These are phyloP conservation scores for Phytophthora uliginosa DNA, from an alignment of 352 stramenopile species.

Conservation along the genomic window DNA sequence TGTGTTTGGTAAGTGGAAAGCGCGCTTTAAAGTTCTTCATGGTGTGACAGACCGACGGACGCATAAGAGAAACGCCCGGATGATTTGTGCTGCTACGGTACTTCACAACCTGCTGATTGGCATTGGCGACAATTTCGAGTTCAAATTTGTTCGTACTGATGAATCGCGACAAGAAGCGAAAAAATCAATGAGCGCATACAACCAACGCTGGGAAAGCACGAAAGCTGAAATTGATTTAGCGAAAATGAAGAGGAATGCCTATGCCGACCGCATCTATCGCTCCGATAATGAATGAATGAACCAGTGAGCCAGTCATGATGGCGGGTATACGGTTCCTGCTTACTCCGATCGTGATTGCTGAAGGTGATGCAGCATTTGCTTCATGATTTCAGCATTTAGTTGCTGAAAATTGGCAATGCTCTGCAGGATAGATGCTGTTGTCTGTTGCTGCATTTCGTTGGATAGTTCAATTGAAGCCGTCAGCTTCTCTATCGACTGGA, in stretches of 20 bases:
- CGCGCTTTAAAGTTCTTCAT: neutral
- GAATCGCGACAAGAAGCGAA: neutral
- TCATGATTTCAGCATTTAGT: neutral
- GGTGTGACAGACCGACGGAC: neutral
- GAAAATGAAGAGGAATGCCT: neutral
- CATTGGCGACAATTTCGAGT: neutral
- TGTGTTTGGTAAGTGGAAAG: neutral
- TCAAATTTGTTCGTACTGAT: neutral
- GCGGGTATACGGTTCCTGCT: too few species aligned
- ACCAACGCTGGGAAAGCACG: slow-evolving; percentile 3
- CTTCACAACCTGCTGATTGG: neutral
- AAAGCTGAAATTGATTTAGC: slow-evolving; percentile 3
- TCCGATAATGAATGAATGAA: neutral
- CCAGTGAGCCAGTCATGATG: too few species aligned
- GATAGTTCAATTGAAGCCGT: neutral
- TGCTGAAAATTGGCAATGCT: neutral
- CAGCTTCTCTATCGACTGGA: neutral
- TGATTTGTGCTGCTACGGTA: neutral
- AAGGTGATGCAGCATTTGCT: neutral
- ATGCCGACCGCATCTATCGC: neutral
- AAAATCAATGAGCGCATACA: neutral
- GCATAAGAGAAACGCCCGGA: neutral
- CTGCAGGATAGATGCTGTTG: neutral
- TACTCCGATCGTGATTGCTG: neutral
- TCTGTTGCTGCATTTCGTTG: neutral